These are phyloP conservation scores for Sanghuangporus sanghuang DNA, from an alignment of 1,284 basidiomycete genomes.

Conservation along the genomic window DNA sequence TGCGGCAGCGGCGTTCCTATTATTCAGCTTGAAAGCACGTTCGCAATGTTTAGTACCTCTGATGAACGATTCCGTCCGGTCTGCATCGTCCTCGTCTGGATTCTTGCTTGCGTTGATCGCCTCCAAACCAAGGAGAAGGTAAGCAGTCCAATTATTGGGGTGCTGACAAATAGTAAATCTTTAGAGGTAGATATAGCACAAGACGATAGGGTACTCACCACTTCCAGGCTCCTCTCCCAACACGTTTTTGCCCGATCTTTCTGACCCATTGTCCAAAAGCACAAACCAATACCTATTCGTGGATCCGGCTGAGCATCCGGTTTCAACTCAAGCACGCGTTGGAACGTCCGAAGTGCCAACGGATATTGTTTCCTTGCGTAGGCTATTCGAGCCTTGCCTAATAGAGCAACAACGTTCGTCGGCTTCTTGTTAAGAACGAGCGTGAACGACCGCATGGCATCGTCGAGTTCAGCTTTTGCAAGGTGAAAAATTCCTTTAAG, in stretches of 20 bases:
- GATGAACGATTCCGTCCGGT: conserved; percentile 42
- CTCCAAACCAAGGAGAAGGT: conserved; percentile 79
- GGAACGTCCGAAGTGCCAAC: conserved; percentile 80
- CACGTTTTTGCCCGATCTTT: conserved; percentile 75
- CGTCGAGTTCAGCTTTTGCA: conserved; percentile 73
- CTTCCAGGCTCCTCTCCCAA: conserved; percentile 82
- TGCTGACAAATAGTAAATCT: conserved; percentile 42
- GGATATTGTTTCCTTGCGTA: conserved; percentile 74
- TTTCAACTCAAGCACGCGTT: conserved; percentile 72
- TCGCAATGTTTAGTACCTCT: conserved; percentile 67
- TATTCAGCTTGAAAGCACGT: conserved; percentile 70
- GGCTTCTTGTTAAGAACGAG: conserved; percentile 75
- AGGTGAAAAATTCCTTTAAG: conserved; percentile 71
- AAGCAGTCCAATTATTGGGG: conserved; percentile 69
- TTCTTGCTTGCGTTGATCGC: conserved; percentile 78
- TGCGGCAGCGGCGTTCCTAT: conserved; percentile 70
- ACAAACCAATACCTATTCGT: conserved; percentile 88
- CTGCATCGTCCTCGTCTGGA: conserved; percentile 50
- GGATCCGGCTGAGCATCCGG: conserved; percentile 84
- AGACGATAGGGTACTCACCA: conserved; percentile 47
- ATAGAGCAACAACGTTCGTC: conserved; percentile 75
- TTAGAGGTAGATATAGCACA: conserved; percentile 4
- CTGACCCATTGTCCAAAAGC: conserved; percentile 84
- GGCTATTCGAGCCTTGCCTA: conserved; percentile 82
- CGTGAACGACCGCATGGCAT: conserved; percentile 77